A percentile compares a stretch with the other conserved stretches of the same genome.
Evolutionary conservation across 192 early-diverging fungal genomes (phyloP).

Genomic region (Coemansia asiatica): DNA sequence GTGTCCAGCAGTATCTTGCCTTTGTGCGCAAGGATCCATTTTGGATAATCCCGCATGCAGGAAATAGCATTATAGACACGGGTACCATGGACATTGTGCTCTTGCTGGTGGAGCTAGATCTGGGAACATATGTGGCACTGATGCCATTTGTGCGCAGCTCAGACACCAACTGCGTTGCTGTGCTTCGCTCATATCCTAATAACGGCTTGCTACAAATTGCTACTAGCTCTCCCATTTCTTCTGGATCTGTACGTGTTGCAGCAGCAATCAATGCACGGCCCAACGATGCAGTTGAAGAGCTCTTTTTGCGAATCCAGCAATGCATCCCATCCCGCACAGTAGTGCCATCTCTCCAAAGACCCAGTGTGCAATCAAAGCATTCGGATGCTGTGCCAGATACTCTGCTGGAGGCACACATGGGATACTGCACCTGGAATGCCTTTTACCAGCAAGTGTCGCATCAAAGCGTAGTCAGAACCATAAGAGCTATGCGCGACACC

Average conservation of each 20-base stretch:
- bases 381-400: background rate
- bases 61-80: background rate
- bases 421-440: constrained; percentile 50
- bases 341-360: background rate
- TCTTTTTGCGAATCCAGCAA: constrained; percentile 27
- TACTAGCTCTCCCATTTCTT: background rate
- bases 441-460: constrained; percentile 40
- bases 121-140: constrained; percentile 23
- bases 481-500: constrained; percentile 11
- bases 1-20: constrained; percentile 24
- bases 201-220: background rate
- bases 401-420: constrained; percentile 9
- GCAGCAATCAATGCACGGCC: constrained; percentile 16
- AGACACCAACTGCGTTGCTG: background rate
- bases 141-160: constrained; percentile 23
- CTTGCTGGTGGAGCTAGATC: constrained; percentile 19
- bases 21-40: constrained; percentile 40
- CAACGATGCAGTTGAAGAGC: constrained; percentile 22
- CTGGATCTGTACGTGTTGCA: constrained; percentile 20
- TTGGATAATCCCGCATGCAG: constrained; percentile 33
- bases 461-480: constrained; percentile 10
- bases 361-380: background rate
- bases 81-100: constrained; percentile 16
- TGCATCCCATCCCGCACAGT: background rate
- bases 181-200: constrained; percentile 3